Evolutionary conservation across 2,329 filamentous ascomycete genomes (phyloP).

Genomic region (Fusarium sp.): DNA sequence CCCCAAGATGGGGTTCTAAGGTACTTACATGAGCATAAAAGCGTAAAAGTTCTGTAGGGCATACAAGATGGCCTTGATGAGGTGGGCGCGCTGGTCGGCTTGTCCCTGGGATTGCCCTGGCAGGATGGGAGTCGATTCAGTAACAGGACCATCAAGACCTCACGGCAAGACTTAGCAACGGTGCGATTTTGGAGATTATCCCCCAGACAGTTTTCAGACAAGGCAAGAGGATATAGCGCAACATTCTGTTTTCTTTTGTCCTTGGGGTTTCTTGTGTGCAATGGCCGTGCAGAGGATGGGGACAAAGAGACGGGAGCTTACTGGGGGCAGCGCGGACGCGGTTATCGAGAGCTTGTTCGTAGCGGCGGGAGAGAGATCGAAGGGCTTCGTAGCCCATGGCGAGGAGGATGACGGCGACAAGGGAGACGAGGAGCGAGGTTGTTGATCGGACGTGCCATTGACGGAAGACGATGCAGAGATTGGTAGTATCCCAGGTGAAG

Average conservation of each 20-base stretch:
- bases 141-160: constrained; percentile 57
- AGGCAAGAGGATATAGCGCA: constrained; percentile 25
- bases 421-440: constrained; percentile 80
- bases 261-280: constrained; percentile 18
- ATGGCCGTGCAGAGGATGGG: constrained; percentile 8
- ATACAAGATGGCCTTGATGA: constrained; percentile 86
- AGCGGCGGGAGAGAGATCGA: constrained; percentile 78
- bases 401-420: constrained; percentile 83
- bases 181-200: constrained; percentile 23
- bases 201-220: constrained; percentile 25
- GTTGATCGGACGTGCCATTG: constrained; percentile 87
- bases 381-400: constrained; percentile 94
- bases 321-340: constrained; percentile 62
- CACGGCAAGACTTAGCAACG: constrained; percentile 48
- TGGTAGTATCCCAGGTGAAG: constrained; percentile 93
- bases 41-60: constrained; percentile 97
- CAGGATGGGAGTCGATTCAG: constrained; percentile 72
- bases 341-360: constrained; percentile 70
- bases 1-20: not conserved
- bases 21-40: constrained; percentile 96
- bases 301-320: constrained; percentile 52
- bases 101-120: constrained; percentile 77
- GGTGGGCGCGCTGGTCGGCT: constrained; percentile 74
- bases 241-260: constrained; percentile 22
- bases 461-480: constrained; percentile 96